Percentiles rank a stretch among this genome's conserved stretches.
These are phyloP conservation scores for Tolypocladium cylindrosporum DNA, from an alignment of 2,329 filamentous ascomycete species.

Conservation along the genomic window DNA sequence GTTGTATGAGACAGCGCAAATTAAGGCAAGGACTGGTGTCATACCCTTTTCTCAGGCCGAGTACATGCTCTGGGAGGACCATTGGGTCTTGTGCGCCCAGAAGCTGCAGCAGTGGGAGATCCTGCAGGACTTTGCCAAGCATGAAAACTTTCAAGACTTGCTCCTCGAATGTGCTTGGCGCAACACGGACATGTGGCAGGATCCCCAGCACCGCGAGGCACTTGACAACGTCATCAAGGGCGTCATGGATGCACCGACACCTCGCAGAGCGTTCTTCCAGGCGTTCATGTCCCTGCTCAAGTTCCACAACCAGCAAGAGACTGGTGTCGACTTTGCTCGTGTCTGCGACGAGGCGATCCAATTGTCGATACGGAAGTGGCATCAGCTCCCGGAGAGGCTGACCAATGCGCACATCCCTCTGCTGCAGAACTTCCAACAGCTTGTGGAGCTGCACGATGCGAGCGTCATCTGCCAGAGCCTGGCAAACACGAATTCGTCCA, in stretches of 20 bases:
- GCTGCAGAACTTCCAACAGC: slow-evolving; percentile 92
- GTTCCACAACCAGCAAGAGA: slow-evolving; percentile 81
- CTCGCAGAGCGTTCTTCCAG: slow-evolving; percentile 91
- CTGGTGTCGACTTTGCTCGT: slow-evolving; percentile 68
- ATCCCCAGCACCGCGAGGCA: slow-evolving; percentile 74
- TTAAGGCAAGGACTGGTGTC: slow-evolving; percentile 93
- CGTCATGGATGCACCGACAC: slow-evolving; percentile 93
- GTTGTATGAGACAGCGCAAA: slow-evolving; percentile 92
- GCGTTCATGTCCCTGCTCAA: slow-evolving; percentile 96
- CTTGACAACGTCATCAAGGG: slow-evolving; percentile 92
- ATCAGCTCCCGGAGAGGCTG: slow-evolving; percentile 87
- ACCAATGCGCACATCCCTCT: slow-evolving; percentile 94
- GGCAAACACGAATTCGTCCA: slow-evolving; percentile 69
- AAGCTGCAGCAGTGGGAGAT: slow-evolving; percentile 99
- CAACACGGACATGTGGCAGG: slow-evolving; percentile 90
- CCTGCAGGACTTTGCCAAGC: slow-evolving; percentile 92
- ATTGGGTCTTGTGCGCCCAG: slow-evolving; percentile 95
- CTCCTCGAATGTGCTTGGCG: slow-evolving; percentile 93
- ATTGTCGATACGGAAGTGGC: slow-evolving; percentile 95
- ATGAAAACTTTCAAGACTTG: slow-evolving; percentile 96
- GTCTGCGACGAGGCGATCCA: slow-evolving; percentile 96
- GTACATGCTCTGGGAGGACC: slow-evolving; percentile 99
- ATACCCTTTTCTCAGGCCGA: slow-evolving; percentile 92
- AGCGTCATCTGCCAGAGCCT: slow-evolving; percentile 93
- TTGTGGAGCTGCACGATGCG: slow-evolving; percentile 95